Conservation (phyloP, 1,284 basidiomycete genomes). For the Trichosporon ovoides region DNA sequence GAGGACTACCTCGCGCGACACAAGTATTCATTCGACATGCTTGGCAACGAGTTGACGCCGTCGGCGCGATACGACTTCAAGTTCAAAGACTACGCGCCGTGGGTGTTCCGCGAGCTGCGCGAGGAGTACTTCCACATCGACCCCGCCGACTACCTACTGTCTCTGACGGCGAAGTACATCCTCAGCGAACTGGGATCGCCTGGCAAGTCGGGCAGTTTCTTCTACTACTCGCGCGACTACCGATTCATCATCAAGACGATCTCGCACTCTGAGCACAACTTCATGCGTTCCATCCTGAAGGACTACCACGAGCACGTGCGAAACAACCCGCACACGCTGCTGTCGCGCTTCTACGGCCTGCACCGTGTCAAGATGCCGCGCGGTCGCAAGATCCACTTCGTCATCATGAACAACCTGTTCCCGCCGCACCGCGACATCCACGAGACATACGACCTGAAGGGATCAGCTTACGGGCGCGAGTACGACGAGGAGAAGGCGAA, state of each 20-base stretch:
- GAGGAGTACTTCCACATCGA: slow-evolving; percentile 94
- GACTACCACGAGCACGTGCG: slow-evolving; percentile 84
- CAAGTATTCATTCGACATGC: slow-evolving; percentile 98
- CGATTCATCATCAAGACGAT: slow-evolving; percentile 99
- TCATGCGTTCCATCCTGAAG: slow-evolving; percentile 76
- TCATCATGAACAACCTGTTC: slow-evolving; percentile 99
- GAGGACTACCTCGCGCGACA: slow-evolving; percentile 86
- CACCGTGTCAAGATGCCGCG: slow-evolving; percentile 94
- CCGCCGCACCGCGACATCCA: slow-evolving; percentile 95
- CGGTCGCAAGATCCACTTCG: slow-evolving; percentile 95
- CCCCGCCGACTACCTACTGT: slow-evolving; percentile 93
- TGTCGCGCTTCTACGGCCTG: slow-evolving; percentile 91
- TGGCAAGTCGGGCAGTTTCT: slow-evolving; percentile 96
- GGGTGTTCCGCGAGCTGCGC: slow-evolving; percentile 91
- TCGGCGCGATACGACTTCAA: slow-evolving; percentile 82
- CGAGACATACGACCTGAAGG: slow-evolving; percentile 96
- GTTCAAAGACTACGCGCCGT: slow-evolving; percentile 98
- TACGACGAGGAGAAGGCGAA: slow-evolving; percentile 80
- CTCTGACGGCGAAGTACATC: slow-evolving; percentile 95
- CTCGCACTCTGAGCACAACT: slow-evolving; percentile 88
- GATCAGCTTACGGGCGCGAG: slow-evolving; percentile 81
- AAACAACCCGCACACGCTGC: slow-evolving; percentile 85
- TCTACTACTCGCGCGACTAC: slow-evolving; percentile 98
- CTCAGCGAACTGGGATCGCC: slow-evolving; percentile 97
- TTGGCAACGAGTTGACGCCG: slow-evolving; percentile 95